Conservation (phyloP, 768 basidiomycete genomes). For the Agaricus subrufescens region DNA sequence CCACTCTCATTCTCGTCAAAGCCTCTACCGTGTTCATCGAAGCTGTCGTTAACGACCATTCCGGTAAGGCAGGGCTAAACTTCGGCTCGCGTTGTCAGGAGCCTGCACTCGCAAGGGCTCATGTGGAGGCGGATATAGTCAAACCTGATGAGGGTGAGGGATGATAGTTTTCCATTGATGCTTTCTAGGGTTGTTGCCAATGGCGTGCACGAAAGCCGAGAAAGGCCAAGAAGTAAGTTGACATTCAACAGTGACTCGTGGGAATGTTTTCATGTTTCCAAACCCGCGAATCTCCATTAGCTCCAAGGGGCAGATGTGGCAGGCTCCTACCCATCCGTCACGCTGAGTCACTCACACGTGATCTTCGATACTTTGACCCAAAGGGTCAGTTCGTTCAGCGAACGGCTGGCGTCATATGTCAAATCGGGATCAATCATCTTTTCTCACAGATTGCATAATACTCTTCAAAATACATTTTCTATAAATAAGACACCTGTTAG, state of each 20-base stretch:
- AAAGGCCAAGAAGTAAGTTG: constrained; percentile 51
- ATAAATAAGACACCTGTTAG: too few relatives aligned
- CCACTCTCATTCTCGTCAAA: constrained; percentile 16
- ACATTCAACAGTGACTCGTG: background rate
- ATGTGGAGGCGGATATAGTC: background rate
- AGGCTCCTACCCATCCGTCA: too few relatives aligned
- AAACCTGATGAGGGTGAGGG: constrained; percentile 11
- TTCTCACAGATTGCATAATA: too few relatives aligned
- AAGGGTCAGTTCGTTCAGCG: too few relatives aligned
- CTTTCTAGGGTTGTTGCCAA: constrained; percentile 25
- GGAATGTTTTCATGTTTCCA: too few relatives aligned
- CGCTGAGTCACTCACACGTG: too few relatives aligned
- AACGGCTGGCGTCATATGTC: too few relatives aligned
- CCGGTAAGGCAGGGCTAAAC: constrained; percentile 66
- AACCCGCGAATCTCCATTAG: too few relatives aligned
- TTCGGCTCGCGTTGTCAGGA: constrained; percentile 60
- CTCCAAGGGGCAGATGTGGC: too few relatives aligned
- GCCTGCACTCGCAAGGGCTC: constrained; percentile 23
- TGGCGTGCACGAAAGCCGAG: constrained; percentile 37
- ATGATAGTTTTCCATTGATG: constrained; percentile 21
- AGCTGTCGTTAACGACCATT: constrained; percentile 62
- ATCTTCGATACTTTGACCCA: too few relatives aligned
- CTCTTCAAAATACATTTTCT: too few relatives aligned
- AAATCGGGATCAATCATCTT: too few relatives aligned
- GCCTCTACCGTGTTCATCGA: constrained; percentile 26